Evolutionary conservation across 2,329 filamentous ascomycete genomes (phyloP), one percentile per base, ranked within the genome.

Genomic region (Stemphylium beticola): DNA sequence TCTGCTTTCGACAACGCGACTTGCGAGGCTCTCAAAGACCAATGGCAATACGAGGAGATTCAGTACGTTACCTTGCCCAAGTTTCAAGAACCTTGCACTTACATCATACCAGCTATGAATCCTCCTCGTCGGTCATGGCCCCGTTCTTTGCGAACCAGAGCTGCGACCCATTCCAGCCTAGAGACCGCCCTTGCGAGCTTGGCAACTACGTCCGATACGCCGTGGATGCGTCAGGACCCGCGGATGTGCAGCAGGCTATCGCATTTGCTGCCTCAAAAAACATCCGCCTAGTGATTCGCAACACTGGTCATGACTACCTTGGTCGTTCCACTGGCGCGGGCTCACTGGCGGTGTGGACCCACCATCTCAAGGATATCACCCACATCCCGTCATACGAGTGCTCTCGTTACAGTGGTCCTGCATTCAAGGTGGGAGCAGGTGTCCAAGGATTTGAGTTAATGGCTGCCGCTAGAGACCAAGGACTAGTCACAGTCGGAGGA

Each of bases 271-370:
- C 53, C 0, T 51, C 48, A 3, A 53, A 53, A 17, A 68, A 73
- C 24, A 62, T 73, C 8, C 66, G 69, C 7, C 60, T 72, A 1
- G 65, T 68, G 1, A 59, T 74, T 34, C 58, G 60, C 11, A 73
- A 70, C 40, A 71, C 69, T 8, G 69, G 68, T 6, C 71, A 73
- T 45, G 63, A 67, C 41, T 72, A 67, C 43, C 57, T 62, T n/a
- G 62, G 64, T 12, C 59, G 58, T n/a, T 64, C 57, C 11, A 55
- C 53, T 8, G 62, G 61, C 17, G 59, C 55, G 4, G 51, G 55
- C 34, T 54, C 61, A 9, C 49, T 66, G 12, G 49, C 49, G 26
- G 47, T 67, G 12, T 67, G 64, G 63, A 66, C 60, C 15, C 64
- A 63, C 41, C 31, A 61, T 34, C 47, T 66, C n/a, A 68, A 68